Base-by-base conservation (phyloP, 2,329 filamentous ascomycete genomes). In the Aspergillus sp. region DNA sequence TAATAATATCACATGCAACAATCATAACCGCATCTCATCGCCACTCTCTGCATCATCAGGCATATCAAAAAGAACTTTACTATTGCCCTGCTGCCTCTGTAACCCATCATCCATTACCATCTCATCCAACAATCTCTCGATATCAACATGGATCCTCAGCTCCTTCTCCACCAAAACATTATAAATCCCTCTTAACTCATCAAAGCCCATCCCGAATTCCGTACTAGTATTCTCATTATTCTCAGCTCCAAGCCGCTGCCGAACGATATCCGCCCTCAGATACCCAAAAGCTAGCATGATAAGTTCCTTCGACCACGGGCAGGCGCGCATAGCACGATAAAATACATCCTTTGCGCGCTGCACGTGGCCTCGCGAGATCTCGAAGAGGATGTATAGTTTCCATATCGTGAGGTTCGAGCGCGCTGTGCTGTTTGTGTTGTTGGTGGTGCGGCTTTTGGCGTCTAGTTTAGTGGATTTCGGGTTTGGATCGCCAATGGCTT, bases 301-400 rank as follows among this genome's bases (percentile, higher is more conserved):
- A 42, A 81, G 72, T 34, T 75, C 71, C 60, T 85, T 85, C 1
- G 72, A 75, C 81, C 82, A 85, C 0, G 83, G 83, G 56, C 82
- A 73, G 10, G 71, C 66, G 39, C 73, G 68, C 51, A 85, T 56
- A 0, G 77, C 80, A 32, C 76, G 67, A 48, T 79, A 76, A 55
- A 79, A 79, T 0, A 79, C 69, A 1, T 73, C 67, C 51, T 74
- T 79, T 3, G 74, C 73, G 43, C 67, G 64, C 3, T 52, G 42
- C 27, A 63, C 48, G 5, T 73, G 62, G 6, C 68, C 62, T 3
- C 65, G 64, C 26, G 63, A 66, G 1, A 72, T 48, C 46, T 76
- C 74, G 51, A 74, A 80, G 6, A 73, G 53, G 29, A 79, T 59
- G 56, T 77, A 80, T 8, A 75, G 57, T 57, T 70, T 73, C 76